These are phyloP conservation scores for Colletotrichum sp. DNA, from an alignment of 2,329 filamentous ascomycete species.

Conservation along the genomic window DNA sequence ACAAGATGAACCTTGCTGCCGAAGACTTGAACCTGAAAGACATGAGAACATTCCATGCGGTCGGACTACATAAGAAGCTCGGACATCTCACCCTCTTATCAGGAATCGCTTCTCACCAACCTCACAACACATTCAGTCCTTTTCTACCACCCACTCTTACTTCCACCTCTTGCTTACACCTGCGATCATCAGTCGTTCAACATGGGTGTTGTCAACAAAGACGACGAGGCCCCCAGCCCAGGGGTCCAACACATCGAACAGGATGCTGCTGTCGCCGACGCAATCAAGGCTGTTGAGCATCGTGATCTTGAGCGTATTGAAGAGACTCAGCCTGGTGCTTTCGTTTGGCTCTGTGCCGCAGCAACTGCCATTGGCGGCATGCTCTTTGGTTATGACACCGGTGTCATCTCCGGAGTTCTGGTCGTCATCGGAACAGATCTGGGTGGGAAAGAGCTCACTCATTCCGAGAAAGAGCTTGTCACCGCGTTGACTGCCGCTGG, in stretches of 20 bases:
- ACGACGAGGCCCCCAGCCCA: not conserved
- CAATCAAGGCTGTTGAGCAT: not conserved
- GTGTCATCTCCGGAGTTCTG: conserved; percentile 52
- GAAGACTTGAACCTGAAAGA: not conserved
- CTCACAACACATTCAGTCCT: not conserved
- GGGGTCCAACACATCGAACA: not conserved
- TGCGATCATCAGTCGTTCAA: not conserved
- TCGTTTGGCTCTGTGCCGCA: conserved; percentile 31
- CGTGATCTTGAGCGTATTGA: conserved; percentile 23
- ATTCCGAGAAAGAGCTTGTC: conserved; percentile 42
- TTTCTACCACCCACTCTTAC: not conserved
- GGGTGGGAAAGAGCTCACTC: conserved; percentile 56
- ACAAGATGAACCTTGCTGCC: not conserved
- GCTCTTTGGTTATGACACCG: conserved; percentile 48
- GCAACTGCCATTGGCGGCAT: conserved; percentile 31
- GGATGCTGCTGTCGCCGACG: not conserved
- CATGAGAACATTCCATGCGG: not conserved
- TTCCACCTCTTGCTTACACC: not conserved
- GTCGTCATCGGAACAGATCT: conserved; percentile 46
- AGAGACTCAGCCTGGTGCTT: conserved; percentile 26
- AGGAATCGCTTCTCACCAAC: not conserved
- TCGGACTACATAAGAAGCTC: not conserved
- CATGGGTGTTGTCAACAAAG: not conserved
- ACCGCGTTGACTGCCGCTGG: conserved; percentile 25
- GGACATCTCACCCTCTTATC: not conserved